These are phyloP conservation scores for Apiotrichum montevideense DNA, from an alignment of 1,284 basidiomycete species.

Conservation along the genomic window DNA sequence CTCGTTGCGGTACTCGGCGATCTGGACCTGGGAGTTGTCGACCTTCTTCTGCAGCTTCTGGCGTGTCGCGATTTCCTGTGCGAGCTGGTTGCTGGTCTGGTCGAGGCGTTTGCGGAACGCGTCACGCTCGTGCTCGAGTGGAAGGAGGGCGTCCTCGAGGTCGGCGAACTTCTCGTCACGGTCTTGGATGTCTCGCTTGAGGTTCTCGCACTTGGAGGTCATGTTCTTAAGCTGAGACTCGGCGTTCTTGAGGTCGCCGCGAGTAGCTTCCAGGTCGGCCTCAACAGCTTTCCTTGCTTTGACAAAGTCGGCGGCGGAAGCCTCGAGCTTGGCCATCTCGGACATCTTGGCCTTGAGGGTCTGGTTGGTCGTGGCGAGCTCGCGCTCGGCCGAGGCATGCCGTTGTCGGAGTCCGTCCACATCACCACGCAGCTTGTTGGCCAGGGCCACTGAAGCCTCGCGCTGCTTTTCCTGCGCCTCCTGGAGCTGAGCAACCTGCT, in stretches of 20 bases:
- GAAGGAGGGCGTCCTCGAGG: conserved; percentile 78
- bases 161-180: conserved; percentile 72
- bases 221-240: conserved; percentile 63
- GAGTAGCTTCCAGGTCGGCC: conserved; percentile 61
- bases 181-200: conserved; percentile 48
- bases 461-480: conserved; percentile 34
- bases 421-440: conserved; percentile 45
- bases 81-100: conserved; percentile 52
- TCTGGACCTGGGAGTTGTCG: conserved; percentile 62
- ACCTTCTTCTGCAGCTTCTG: conserved; percentile 64
- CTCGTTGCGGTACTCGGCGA: conserved; percentile 62
- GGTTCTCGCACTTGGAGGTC: conserved; percentile 49
- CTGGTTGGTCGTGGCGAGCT: conserved; percentile 56
- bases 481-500: conserved; percentile 51
- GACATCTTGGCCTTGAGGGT: conserved; percentile 53
- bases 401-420: conserved; percentile 49
- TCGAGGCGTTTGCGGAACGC: conserved; percentile 66
- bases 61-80: conserved; percentile 53
- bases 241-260: conserved; percentile 64
- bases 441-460: conserved; percentile 23
- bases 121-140: conserved; percentile 73
- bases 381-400: conserved; percentile 50
- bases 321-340: conserved; percentile 52
- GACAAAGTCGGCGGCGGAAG: conserved; percentile 59
- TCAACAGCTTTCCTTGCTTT: conserved; percentile 59